A percentile compares a stretch with the other conserved stretches of the same genome.
Evolutionary conservation across 805 yeast genomes (phyloP).

Genomic region (Komagataella populi): DNA sequence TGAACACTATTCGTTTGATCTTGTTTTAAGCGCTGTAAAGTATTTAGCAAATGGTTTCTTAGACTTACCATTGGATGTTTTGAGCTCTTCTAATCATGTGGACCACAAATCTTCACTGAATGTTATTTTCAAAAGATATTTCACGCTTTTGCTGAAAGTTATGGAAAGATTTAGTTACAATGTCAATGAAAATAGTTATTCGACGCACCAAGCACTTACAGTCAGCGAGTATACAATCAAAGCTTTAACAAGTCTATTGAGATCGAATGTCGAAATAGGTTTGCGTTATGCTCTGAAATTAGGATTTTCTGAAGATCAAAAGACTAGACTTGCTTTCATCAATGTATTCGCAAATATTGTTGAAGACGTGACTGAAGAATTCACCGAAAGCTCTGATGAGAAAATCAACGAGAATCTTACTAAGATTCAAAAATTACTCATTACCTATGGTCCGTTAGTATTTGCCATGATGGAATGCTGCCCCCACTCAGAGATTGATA

Average conservation of each 20-base stretch:
- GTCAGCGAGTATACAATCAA: constrained; percentile 52
- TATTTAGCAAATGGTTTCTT: constrained; percentile 42
- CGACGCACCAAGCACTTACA: constrained; percentile 37
- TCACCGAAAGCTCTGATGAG: constrained; percentile 4
- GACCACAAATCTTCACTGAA: constrained; percentile 12
- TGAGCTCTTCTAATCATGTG: constrained; percentile 38
- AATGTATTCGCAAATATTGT: constrained; percentile 65
- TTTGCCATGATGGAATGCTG: constrained; percentile 45
- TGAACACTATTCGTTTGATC: constrained; percentile 37
- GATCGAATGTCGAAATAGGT: constrained; percentile 67
- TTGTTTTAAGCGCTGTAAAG: constrained; percentile 51
- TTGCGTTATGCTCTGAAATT: constrained; percentile 62
- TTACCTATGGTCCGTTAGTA: not conserved
- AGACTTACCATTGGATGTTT: constrained; percentile 44
- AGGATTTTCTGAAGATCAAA: constrained; percentile 57
- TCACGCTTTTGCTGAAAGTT: constrained; percentile 43
- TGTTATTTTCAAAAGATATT: constrained; percentile 56
- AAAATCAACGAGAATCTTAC: constrained; percentile 1
- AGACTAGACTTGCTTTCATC: constrained; percentile 59
- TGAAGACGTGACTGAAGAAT: constrained; percentile 10
- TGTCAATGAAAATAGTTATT: constrained; percentile 8
- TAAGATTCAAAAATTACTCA: not conserved
- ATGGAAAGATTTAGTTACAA: constrained; percentile 27
- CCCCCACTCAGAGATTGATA: constrained; percentile 55
- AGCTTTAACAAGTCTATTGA: constrained; percentile 55